Conservation (phyloP, 140 eudicot genomes). For the Erigeron philadelphicus region DNA sequence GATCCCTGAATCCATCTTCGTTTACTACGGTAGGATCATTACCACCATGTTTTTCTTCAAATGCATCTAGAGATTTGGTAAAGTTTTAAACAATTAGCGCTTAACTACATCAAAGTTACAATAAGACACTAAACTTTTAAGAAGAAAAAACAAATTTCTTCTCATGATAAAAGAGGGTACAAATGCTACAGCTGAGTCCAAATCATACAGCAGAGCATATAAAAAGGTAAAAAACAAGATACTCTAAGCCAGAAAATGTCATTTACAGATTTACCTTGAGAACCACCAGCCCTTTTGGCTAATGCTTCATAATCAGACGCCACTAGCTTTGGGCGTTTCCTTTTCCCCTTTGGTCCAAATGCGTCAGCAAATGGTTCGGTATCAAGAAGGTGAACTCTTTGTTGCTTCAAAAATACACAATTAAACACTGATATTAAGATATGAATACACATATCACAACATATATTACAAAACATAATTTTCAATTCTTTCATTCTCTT, state of each 20-base stretch:
- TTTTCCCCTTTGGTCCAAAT: slow-evolving; percentile 87
- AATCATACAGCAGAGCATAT: background rate
- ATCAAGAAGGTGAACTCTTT: slow-evolving; percentile 86
- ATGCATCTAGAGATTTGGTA: slow-evolving; percentile 50
- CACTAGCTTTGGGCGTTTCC: slow-evolving; percentile 72
- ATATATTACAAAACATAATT: background rate
- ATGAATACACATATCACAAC: background rate
- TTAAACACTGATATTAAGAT: slow-evolving; percentile 21
- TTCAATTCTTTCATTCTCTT: slow-evolving; percentile 1
- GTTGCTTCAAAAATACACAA: slow-evolving; percentile 54
- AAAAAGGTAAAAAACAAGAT: background rate
- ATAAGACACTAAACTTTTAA: background rate
- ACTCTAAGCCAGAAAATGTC: background rate
- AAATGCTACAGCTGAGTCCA: background rate
- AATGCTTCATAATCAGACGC: slow-evolving; percentile 72
- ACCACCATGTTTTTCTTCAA: slow-evolving; percentile 71
- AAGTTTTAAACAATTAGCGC: slow-evolving; percentile 8
- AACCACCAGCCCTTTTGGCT: slow-evolving; percentile 66
- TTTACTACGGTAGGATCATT: slow-evolving; percentile 38
- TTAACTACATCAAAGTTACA: background rate
- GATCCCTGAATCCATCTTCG: slow-evolving; percentile 89
- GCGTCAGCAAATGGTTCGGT: slow-evolving; percentile 84
- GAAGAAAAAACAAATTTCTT: background rate
- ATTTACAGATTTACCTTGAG: slow-evolving; percentile 64
- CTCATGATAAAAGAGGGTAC: background rate